Evolutionary conservation across 2,329 filamentous ascomycete species (phyloP).

Genomic region (Tolypocladium amazonense): DNA sequence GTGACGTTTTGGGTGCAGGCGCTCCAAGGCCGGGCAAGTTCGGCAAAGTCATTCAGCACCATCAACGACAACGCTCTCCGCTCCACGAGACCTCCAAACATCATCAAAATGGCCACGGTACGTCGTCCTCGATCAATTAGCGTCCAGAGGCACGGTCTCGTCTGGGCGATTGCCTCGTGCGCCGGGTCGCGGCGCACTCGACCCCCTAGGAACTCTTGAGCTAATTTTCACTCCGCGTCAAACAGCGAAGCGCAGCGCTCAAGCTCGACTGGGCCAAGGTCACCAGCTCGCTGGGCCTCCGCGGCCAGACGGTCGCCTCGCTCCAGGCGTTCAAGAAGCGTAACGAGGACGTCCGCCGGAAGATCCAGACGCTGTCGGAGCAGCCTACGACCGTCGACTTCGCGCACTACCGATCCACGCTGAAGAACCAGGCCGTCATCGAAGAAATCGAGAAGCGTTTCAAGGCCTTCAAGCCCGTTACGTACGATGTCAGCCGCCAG

Average conservation of each 20-base stretch:
- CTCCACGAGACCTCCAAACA: constrained; percentile 35
- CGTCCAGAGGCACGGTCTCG: neutral
- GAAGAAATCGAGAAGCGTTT: constrained; percentile 98
- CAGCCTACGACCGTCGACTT: constrained; percentile 86
- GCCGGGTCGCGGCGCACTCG: neutral
- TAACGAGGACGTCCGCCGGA: constrained; percentile 96
- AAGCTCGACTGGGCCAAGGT: constrained; percentile 99
- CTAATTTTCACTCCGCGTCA: constrained; percentile 37
- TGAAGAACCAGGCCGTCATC: constrained; percentile 94
- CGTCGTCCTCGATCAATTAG: constrained; percentile 30
- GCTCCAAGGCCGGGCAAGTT: constrained; percentile 23
- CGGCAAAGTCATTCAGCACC: constrained; percentile 36
- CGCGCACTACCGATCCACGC: constrained; percentile 74
- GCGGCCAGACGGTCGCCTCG: constrained; percentile 83
- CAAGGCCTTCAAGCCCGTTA: constrained; percentile 78
- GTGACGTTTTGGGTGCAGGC: constrained; percentile 4
- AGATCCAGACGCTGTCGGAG: constrained; percentile 74
- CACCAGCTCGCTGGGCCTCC: constrained; percentile 86
- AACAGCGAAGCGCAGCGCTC: constrained; percentile 90
- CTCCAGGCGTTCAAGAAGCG: constrained; percentile 98
- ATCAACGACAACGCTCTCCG: constrained; percentile 38
- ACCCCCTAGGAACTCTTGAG: constrained; percentile 24
- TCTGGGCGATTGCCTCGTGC: neutral
- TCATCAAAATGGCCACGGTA: constrained; percentile 59
- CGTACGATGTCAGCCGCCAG: constrained; percentile 88